Evolutionary conservation across 192 early-diverging fungal species (phyloP).

Genomic region (Gryganskiella cystojenkinii): DNA sequence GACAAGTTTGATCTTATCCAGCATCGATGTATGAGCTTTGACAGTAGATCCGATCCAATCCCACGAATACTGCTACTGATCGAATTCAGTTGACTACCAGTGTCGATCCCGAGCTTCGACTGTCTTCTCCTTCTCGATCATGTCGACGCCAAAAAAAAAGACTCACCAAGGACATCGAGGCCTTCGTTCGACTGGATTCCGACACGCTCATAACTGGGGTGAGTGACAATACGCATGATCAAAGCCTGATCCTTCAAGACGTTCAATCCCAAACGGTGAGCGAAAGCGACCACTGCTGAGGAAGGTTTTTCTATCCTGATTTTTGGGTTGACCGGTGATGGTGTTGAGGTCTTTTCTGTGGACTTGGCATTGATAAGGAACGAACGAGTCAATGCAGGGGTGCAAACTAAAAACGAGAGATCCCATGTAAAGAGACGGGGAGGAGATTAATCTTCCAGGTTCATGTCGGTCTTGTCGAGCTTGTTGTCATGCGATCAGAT

Average conservation of each 20-base stretch:
- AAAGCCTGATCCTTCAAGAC: slow-evolving; percentile 55
- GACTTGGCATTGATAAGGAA: slow-evolving; percentile 49
- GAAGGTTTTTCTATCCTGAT: slow-evolving; percentile 45
- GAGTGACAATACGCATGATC: slow-evolving; percentile 68
- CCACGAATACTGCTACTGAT: no score
- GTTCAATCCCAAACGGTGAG: slow-evolving; percentile 45
- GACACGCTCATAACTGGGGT: slow-evolving; percentile 63
- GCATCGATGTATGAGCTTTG: no score
- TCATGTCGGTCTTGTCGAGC: background rate
- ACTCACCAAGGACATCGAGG: slow-evolving; percentile 64
- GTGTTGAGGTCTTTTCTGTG: slow-evolving; percentile 25
- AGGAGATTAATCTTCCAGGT: background rate
- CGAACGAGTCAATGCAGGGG: slow-evolving; percentile 32
- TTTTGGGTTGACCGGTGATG: slow-evolving; percentile 20
- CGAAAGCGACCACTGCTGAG: slow-evolving; percentile 38
- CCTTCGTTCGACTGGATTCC: slow-evolving; percentile 60
- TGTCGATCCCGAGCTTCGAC: no score
- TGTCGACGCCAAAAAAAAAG: background rate
- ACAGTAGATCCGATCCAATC: no score
- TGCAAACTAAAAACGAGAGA: slow-evolving; percentile 16
- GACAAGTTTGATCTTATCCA: no score
- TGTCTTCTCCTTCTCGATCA: background rate
- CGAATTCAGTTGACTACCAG: no score
- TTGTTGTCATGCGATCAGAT: background rate
- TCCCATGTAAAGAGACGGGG: no score